Percentiles rank a stretch among this genome's conserved stretches.
Evolutionary conservation across 805 yeast genomes (phyloP).

Genomic region (Barnettozyma botsteinii): DNA sequence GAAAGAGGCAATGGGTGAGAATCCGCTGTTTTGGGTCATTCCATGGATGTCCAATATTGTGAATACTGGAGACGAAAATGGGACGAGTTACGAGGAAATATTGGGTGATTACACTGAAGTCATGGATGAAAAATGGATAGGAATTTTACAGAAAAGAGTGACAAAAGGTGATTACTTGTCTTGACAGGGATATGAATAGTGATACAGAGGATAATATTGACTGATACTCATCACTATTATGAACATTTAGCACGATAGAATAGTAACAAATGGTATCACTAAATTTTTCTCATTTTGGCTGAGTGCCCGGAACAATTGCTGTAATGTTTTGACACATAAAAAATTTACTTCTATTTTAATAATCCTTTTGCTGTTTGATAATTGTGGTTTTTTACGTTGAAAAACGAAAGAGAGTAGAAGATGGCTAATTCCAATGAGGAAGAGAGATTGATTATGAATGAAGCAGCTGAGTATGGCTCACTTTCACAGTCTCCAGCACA

Average conservation of each 20-base stretch:
- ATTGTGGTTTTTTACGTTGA: too few relatives aligned
- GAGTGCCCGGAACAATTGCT: too few relatives aligned
- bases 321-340: slow-evolving; percentile 2
- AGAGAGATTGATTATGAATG: background rate
- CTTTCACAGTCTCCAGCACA: background rate
- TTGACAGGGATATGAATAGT: too few relatives aligned
- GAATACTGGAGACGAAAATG: slow-evolving; percentile 1
- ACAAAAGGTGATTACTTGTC: slow-evolving; percentile 23
- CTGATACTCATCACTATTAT: background rate
- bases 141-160: slow-evolving; percentile 21
- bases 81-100: slow-evolving; percentile 11
- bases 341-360: background rate
- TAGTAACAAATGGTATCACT: too few relatives aligned
- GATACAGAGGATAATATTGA: too few relatives aligned
- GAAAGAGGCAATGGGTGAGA: slow-evolving; percentile 26
- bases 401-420: too few relatives aligned
- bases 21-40: slow-evolving; percentile 26
- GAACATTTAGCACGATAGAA: too few relatives aligned
- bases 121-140: slow-evolving; percentile 23
- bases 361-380: too few relatives aligned
- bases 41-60: slow-evolving; percentile 21
- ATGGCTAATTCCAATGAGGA: background rate
- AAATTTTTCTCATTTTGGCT: too few relatives aligned
- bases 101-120: slow-evolving; percentile 27
- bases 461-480: slow-evolving; percentile 1